Evolutionary conservation across 805 yeast genomes (phyloP).

Genomic region (Komagataella phaffii): DNA sequence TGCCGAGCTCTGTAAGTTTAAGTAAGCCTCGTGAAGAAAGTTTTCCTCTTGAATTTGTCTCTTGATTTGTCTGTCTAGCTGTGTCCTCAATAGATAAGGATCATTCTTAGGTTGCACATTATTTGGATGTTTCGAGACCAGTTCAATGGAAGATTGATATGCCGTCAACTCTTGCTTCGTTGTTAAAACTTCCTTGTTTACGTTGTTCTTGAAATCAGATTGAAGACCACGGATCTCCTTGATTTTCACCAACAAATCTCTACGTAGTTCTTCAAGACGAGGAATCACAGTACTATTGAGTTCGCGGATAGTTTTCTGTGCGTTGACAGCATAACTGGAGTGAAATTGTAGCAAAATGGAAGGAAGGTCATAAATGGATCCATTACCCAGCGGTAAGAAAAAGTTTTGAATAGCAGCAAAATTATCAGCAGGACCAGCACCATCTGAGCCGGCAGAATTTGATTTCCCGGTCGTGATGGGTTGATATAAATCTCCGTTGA

Average conservation of each 20-base stretch:
- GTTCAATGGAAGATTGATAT: slow-evolving; percentile 51
- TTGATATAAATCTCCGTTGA: slow-evolving; percentile 24
- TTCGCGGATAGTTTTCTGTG: slow-evolving; percentile 46
- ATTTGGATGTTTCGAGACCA: slow-evolving; percentile 34
- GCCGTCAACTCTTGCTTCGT: slow-evolving; percentile 43
- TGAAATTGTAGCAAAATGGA: slow-evolving; percentile 43
- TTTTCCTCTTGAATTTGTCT: slow-evolving; percentile 75
- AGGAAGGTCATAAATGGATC: slow-evolving; percentile 77
- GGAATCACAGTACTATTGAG: slow-evolving; percentile 50
- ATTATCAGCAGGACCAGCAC: slow-evolving; percentile 14
- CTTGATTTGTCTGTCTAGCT: slow-evolving; percentile 64
- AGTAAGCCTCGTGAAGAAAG: slow-evolving; percentile 76
- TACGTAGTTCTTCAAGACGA: slow-evolving; percentile 50
- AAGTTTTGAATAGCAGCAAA: slow-evolving; percentile 22
- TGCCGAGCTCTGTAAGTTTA: slow-evolving; percentile 79
- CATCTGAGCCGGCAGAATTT: slow-evolving; percentile 4
- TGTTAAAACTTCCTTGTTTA: slow-evolving; percentile 52
- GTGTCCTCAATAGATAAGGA: slow-evolving; percentile 65
- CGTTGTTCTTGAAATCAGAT: slow-evolving; percentile 73
- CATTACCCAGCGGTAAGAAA: slow-evolving; percentile 68
- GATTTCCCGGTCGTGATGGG: slow-evolving; percentile 16
- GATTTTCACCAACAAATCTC: slow-evolving; percentile 73
- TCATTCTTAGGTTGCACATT: slow-evolving; percentile 45
- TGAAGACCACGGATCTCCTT: slow-evolving; percentile 75
- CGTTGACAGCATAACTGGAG: slow-evolving; percentile 41